Percentiles rank a stretch among this genome's conserved stretches.
phyloP scores from a whole-genome alignment of 1,284 basidiomycete species.

The Ganoderma boninense region DNA sequence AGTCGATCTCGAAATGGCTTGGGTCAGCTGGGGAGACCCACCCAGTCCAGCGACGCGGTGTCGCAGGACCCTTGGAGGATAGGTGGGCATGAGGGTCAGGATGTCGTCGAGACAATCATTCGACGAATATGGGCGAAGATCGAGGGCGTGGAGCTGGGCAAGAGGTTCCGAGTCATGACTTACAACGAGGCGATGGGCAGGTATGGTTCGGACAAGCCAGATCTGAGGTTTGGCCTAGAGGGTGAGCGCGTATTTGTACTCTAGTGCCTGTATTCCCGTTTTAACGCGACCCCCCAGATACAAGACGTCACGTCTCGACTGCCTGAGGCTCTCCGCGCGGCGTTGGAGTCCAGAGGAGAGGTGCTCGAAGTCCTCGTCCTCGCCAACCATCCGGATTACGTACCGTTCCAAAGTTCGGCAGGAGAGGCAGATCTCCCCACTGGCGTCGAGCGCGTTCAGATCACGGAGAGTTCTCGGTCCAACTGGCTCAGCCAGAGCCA shows the following conservation, averaged over 20 bases:
- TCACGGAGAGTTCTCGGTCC: constrained; percentile 51
- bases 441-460: constrained; percentile 49
- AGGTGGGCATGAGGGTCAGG: constrained; percentile 83
- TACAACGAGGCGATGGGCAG: constrained; percentile 89
- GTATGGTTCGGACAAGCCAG: constrained; percentile 97
- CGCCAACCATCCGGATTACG: constrained; percentile 8
- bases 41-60: constrained; percentile 25
- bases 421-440: constrained; percentile 5
- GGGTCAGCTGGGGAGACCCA: constrained; percentile 79
- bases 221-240: constrained; percentile 88
- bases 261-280: constrained; percentile 13
- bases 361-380: constrained; percentile 64
- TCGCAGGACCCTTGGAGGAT: constrained; percentile 74
- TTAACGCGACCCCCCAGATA: constrained; percentile 49
- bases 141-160: constrained; percentile 66
- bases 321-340: constrained; percentile 45
- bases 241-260: constrained; percentile 53
- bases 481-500: constrained; percentile 56
- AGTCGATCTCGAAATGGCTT: constrained; percentile 96
- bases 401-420: constrained; percentile 18
- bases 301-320: constrained; percentile 58
- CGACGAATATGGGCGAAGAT: constrained; percentile 77
- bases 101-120: constrained; percentile 78
- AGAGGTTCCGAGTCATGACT: constrained; percentile 80
- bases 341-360: constrained; percentile 49